Evolutionary conservation across 108 stramenopile genomes (phyloP).

Genomic region (Craspedostauros australis): DNA sequence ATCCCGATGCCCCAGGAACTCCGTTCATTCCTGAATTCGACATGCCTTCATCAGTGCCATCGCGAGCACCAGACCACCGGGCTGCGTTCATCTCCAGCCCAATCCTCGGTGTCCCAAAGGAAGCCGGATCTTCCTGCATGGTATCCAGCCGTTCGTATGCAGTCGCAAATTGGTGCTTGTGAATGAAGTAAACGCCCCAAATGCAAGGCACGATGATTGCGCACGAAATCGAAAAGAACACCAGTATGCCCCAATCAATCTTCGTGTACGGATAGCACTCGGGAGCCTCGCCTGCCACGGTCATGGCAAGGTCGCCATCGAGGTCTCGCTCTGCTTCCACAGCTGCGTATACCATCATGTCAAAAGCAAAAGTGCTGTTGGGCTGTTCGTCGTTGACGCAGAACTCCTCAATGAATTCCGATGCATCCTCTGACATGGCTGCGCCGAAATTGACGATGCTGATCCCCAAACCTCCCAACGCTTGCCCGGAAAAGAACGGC

Average conservation of each 20-base stretch:
- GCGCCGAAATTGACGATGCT: conserved; percentile 26
- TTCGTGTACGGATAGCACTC: conserved; percentile 19
- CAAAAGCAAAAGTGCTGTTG: too few relatives aligned
- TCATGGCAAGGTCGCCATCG: too few relatives aligned
- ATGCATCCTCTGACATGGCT: conserved; percentile 24
- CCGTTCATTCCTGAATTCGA: background rate
- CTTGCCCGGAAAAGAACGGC: conserved; percentile 49
- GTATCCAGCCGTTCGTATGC: background rate
- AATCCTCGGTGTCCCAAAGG: too few relatives aligned
- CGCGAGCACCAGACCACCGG: background rate
- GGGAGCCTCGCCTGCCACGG: background rate
- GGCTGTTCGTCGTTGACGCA: too few relatives aligned
- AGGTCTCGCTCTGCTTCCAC: too few relatives aligned
- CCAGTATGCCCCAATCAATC: conserved; percentile 35
- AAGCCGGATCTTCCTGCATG: background rate
- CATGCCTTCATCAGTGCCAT: background rate
- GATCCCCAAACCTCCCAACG: conserved; percentile 33
- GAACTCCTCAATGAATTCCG: conserved; percentile 16
- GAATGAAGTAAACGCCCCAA: conserved; percentile 20
- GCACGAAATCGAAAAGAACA: conserved; percentile 32
- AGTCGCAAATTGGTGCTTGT: conserved; percentile 1
- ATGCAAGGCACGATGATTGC: conserved; percentile 29
- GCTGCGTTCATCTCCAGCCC: conserved; percentile 21
- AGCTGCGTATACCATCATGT: too few relatives aligned
- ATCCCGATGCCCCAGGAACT: background rate